Percentiles rank a stretch among this genome's conserved stretches.
Conservation (phyloP, 2,329 filamentous ascomycete species). For the Ophiognomonia clavigignenti-juglandacearum region DNA sequence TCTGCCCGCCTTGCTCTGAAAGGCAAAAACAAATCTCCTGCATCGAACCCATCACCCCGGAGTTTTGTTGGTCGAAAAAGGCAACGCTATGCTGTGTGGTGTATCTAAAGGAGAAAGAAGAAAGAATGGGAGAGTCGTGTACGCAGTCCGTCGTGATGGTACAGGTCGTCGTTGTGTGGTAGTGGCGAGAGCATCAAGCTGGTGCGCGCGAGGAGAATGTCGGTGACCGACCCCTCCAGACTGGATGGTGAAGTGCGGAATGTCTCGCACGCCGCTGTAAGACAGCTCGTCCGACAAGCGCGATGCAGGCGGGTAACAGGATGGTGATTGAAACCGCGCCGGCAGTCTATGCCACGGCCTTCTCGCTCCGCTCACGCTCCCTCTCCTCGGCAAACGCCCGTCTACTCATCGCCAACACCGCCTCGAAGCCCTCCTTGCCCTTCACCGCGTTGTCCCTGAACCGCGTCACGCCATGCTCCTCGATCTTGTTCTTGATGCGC, state of each 20-base stretch:
- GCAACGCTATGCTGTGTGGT: slow-evolving; percentile 15
- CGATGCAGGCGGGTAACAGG: not conserved
- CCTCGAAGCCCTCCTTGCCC: slow-evolving; percentile 91
- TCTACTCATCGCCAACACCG: slow-evolving; percentile 87
- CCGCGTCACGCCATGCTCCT: slow-evolving; percentile 81
- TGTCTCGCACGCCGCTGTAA: too few relatives aligned
- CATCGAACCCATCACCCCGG: not conserved
- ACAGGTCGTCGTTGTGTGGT: too few relatives aligned
- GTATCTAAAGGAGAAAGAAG: not conserved
- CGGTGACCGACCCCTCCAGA: too few relatives aligned
- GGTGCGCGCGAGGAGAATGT: too few relatives aligned
- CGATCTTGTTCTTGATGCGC: slow-evolving; percentile 92
- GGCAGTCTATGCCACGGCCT: slow-evolving; percentile 8
- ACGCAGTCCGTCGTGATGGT: too few relatives aligned
- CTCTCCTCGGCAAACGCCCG: slow-evolving; percentile 88
- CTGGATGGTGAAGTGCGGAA: too few relatives aligned
- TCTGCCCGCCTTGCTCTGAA: not conserved
- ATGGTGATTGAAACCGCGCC: not conserved
- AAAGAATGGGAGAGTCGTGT: too few relatives aligned
- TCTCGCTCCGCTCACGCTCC: slow-evolving; percentile 45
- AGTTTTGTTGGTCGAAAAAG: slow-evolving; percentile 5
- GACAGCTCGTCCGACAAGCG: too few relatives aligned
- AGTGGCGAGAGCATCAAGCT: too few relatives aligned
- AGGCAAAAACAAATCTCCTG: not conserved
- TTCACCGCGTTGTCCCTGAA: slow-evolving; percentile 90